phyloP scores from a whole-genome alignment of 1,139 yeast species.

The Hemisphaericaspora lyxosophila region DNA sequence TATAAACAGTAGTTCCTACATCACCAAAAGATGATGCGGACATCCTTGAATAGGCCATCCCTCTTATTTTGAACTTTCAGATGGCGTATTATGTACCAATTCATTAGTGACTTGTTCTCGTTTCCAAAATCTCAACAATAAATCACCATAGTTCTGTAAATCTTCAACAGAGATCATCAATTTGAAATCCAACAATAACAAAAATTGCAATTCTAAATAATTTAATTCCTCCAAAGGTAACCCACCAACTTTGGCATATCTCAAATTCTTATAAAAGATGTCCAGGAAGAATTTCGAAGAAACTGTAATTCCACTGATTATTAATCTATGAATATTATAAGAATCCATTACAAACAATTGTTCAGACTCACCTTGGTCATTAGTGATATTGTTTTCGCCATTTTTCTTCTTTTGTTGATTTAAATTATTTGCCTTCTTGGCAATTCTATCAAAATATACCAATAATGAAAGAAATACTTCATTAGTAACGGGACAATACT shows the following conservation, averaged over 20 bases:
- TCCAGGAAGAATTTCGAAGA: conserved; percentile 95
- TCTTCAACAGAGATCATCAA: conserved; percentile 89
- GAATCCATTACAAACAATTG: conserved; percentile 93
- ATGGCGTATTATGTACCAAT: conserved; percentile 20
- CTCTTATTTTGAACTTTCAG: conserved; percentile 8
- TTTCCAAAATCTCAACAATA: conserved; percentile 81
- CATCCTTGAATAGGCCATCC: too few relatives aligned
- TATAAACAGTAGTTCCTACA: too few relatives aligned
- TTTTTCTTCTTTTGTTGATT: conserved; percentile 26
- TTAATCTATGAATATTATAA: conserved; percentile 88
- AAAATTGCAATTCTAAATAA: conserved; percentile 86
- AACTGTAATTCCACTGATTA: conserved; percentile 95
- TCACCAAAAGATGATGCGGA: too few relatives aligned
- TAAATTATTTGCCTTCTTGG: conserved; percentile 74
- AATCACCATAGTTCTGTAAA: conserved; percentile 85
- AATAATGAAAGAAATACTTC: conserved; percentile 88
- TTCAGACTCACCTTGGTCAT: conserved; percentile 23
- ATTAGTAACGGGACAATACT: conserved; percentile 96
- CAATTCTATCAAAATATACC: conserved; percentile 93
- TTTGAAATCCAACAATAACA: conserved; percentile 79
- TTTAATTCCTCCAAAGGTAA: conserved; percentile 91
- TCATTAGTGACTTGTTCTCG: conserved; percentile 54
- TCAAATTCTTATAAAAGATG: conserved; percentile 89
- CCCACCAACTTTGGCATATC: conserved; percentile 98
- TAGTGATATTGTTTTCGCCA: conserved; percentile 12